phyloP scores from a whole-genome alignment of 352 stramenopile genomes.

The Phytophthora hybrid region DNA sequence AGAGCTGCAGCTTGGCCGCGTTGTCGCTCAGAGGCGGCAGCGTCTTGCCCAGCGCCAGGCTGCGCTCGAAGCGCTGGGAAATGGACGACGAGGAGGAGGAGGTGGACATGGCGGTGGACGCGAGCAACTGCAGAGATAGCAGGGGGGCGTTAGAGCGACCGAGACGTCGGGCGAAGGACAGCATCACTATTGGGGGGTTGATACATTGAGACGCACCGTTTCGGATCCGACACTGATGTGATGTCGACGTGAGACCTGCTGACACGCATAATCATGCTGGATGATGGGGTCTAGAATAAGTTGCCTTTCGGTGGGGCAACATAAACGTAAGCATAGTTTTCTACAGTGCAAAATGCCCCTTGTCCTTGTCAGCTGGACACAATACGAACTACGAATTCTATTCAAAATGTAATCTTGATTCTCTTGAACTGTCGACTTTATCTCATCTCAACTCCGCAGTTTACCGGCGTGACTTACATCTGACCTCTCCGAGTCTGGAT shows the following conservation, averaged over 20 bases:
- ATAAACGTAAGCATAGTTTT: background rate
- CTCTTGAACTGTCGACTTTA: background rate
- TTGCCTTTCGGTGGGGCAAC: background rate
- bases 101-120: conserved; percentile 16
- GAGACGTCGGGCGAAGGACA: background rate
- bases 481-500: background rate
- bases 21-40: conserved; percentile 80
- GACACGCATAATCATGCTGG: conserved; percentile 5
- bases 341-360: too few species aligned
- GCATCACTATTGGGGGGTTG: background rate
- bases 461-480: background rate
- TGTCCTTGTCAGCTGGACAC: too few species aligned
- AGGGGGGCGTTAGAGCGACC: background rate
- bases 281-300: background rate
- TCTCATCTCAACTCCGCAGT: background rate
- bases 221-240: background rate
- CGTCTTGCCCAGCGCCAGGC: conserved; percentile 73
- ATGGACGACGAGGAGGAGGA: conserved; percentile 25
- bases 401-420: background rate
- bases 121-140: conserved; percentile 9
- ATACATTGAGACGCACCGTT: conserved; percentile 7
- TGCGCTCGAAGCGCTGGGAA: conserved; percentile 61
- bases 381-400: background rate
- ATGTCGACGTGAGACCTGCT: background rate
- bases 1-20: conserved; percentile 82